phyloP scores from a whole-genome alignment of 306 rosid genomes.

The Glycine latifolia region DNA sequence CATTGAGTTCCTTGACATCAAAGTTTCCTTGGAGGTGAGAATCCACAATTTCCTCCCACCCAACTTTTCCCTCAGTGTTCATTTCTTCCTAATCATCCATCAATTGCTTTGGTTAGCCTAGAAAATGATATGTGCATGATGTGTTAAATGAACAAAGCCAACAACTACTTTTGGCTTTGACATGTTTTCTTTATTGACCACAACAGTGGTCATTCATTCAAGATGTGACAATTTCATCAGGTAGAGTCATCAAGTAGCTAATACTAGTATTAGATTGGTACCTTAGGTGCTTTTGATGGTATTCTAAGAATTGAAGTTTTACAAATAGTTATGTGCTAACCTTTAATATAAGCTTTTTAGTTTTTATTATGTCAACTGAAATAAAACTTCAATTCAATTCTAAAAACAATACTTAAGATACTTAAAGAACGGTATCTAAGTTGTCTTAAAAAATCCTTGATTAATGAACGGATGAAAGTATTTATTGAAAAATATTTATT shows the following conservation, averaged over 20 bases:
- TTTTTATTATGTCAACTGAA: background rate
- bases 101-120: slow-evolving; percentile 17
- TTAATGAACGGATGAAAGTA: too few species aligned
- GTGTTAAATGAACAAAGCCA: background rate
- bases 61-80: slow-evolving; percentile 75
- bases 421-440: background rate
- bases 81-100: slow-evolving; percentile 69
- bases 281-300: background rate
- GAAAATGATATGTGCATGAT: background rate
- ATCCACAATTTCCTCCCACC: slow-evolving; percentile 91
- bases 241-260: background rate
- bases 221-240: background rate
- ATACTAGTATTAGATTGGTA: background rate
- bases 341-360: background rate
- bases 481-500: too few species aligned
- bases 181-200: slow-evolving; percentile 3
- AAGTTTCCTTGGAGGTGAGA: slow-evolving; percentile 68
- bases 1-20: slow-evolving; percentile 69
- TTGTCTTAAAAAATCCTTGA: background rate
- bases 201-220: background rate
- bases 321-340: background rate
- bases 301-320: background rate
- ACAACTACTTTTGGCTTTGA: slow-evolving; percentile 1
- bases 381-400: background rate
- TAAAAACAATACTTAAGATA: too few species aligned